Conservation (phyloP, 495 filamentous ascomycete genomes). For the Tuber indicum region DNA sequence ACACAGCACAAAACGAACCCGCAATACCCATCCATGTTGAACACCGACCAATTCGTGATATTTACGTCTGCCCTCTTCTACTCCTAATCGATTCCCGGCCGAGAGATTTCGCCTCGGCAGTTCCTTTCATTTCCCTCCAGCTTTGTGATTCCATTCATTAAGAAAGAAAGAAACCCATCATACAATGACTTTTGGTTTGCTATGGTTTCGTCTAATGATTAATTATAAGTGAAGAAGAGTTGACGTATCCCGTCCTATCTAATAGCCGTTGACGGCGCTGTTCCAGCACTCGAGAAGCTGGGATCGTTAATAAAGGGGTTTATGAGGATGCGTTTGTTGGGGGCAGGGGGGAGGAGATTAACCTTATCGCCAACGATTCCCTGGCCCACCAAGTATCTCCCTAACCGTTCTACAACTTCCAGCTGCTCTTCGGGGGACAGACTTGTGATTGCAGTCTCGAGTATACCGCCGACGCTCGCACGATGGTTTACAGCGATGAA, state of each 20-base stretch:
- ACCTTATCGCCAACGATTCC: constrained; percentile 61
- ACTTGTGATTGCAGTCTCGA: constrained; percentile 82
- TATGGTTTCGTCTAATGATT: constrained; percentile 10
- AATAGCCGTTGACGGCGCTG: constrained; percentile 27
- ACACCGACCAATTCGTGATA: constrained; percentile 34
- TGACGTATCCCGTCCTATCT: constrained; percentile 1
- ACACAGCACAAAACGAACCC: constrained; percentile 21
- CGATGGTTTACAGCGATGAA: constrained; percentile 80
- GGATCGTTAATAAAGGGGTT: constrained; percentile 6
- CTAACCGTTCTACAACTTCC: constrained; percentile 74
- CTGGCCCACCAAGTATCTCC: constrained; percentile 82
- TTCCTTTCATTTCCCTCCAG: not conserved
- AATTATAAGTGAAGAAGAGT: constrained; percentile 1
- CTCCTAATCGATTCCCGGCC: constrained; percentile 13
- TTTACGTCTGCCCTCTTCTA: constrained; percentile 28
- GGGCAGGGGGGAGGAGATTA: constrained; percentile 32
- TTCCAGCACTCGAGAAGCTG: constrained; percentile 37
- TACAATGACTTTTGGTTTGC: constrained; percentile 4
- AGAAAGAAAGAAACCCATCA: not conserved
- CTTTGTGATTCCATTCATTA: not conserved
- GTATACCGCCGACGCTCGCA: constrained; percentile 70
- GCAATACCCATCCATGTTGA: constrained; percentile 21
- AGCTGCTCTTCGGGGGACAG: constrained; percentile 77
- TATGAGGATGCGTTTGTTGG: not conserved
- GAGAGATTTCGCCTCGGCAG: constrained; percentile 13